Evolutionary conservation across 495 filamentous ascomycete species (phyloP).

Genomic region (Aspergillus olivimuriae): DNA sequence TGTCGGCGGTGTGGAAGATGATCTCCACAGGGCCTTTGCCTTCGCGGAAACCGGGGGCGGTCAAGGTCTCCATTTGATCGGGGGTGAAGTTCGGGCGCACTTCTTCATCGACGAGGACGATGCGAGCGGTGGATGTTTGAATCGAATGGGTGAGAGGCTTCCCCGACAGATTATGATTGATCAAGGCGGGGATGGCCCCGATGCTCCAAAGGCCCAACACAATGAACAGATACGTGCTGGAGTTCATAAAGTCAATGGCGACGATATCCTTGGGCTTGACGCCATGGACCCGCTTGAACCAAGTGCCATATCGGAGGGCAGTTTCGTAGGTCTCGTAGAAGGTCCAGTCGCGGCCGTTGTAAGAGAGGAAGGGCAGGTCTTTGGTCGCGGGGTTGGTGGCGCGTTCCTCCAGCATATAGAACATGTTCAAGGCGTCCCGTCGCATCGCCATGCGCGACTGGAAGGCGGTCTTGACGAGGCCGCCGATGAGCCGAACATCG

Average conservation of each 20-base stretch:
- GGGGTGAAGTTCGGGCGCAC: conserved; percentile 46
- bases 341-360: conserved; percentile 69
- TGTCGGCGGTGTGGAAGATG: conserved; percentile 53
- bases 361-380: conserved; percentile 61
- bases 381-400: conserved; percentile 53
- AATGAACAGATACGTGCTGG: conserved; percentile 74
- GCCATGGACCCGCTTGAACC: conserved; percentile 65
- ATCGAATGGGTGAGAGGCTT: conserved; percentile 76
- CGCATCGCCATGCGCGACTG: conserved; percentile 37
- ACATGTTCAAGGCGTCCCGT: conserved; percentile 61
- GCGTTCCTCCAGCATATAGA: conserved; percentile 70
- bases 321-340: conserved; percentile 75
- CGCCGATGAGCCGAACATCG: conserved; percentile 53
- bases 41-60: conserved; percentile 36
- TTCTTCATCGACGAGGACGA: conserved; percentile 72
- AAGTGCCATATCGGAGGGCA: conserved; percentile 71
- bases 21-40: conserved; percentile 51
- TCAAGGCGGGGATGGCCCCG: conserved; percentile 82
- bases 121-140: conserved; percentile 56
- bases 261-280: conserved; percentile 76
- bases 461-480: conserved; percentile 38
- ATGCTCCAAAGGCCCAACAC: conserved; percentile 82
- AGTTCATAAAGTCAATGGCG: conserved; percentile 85
- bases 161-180: conserved; percentile 86
- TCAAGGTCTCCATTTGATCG: conserved; percentile 39